Evolutionary conservation across 805 yeast species (phyloP), one percentile per base, ranked within the genome.

Genomic region (Ogataea polymorpha): DNA sequence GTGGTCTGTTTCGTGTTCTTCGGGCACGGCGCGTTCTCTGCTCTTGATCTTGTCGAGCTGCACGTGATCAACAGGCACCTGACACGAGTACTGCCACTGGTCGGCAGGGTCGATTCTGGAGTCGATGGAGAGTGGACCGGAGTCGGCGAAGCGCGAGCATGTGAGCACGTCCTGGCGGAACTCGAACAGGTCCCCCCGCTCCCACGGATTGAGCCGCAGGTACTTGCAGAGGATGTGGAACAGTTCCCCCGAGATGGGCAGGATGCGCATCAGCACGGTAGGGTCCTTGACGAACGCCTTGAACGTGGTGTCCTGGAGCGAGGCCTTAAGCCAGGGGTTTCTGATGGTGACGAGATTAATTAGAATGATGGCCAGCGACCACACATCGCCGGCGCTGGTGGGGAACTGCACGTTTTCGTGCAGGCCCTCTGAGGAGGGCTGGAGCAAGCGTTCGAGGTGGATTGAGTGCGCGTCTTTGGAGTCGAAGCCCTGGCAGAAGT

Each of bases 251-350:
- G 90, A 80, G 6, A 89, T 74, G 28, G 96, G 95, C 48, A 89
- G 65, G 23, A 89, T 87, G 40, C 75, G 72, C 55, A 70, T 62
- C 41, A 89, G 66, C 5, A 87, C 72, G 9, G 62, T 54, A 10
- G 78, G 71, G 48, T 79, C 77, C 35, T 72, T 66, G 25, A 78
- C 68, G 60, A 74, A 90, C 18, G 79, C 80, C 44, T 68, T 68
- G 63, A 84, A 89, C 0, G 95, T 75, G 28, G 73, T 65, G 54
- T 82, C 88, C 32, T 74, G 73, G 28, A 77, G 66, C 38, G 82
- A 74, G 9, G 96, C 95, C 51, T 82, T 79, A 37, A 86, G 76
- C 96, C 96, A 89, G 21, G 96, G 96, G 55, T 89, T 90, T 59
- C 95, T 74, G 30, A 86, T 81, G 50, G 95, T 86, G 9, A 86